Conservation (phyloP, 306 rosid genomes). For the Dicorynia guianensis region DNA sequence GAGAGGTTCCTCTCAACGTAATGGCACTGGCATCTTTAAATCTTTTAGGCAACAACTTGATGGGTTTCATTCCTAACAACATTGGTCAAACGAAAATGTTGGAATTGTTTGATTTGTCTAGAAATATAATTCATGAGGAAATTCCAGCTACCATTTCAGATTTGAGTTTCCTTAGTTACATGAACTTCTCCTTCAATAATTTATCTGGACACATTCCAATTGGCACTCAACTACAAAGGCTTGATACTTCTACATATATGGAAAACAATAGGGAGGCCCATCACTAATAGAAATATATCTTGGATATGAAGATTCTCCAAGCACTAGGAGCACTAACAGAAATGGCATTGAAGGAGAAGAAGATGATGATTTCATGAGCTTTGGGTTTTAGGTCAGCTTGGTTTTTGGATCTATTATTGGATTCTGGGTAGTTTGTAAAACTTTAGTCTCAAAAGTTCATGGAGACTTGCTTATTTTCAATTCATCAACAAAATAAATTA, state of each 20-base stretch:
- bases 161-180: no score
- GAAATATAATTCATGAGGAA: no score
- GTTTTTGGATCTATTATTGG: conserved; percentile 35
- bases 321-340: not conserved
- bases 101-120: no score
- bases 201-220: conserved; percentile 31
- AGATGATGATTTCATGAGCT: conserved; percentile 4
- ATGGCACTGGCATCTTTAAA: conserved; percentile 35
- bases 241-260: conserved; percentile 13
- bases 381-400: conserved; percentile 33
- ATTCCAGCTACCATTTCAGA: no score
- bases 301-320: not conserved
- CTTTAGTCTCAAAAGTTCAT: conserved; percentile 21
- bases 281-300: conserved; percentile 26
- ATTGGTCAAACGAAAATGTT: no score
- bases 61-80: no score
- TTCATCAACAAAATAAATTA: conserved; percentile 32
- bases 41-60: conserved; percentile 42
- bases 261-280: conserved; percentile 39
- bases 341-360: not conserved
- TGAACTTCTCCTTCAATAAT: conserved; percentile 33
- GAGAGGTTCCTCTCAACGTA: conserved; percentile 39
- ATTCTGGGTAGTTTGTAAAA: conserved; percentile 47
- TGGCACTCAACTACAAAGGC: conserved; percentile 30
- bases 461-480: conserved; percentile 40